Evolutionary conservation across 1,139 yeast species (phyloP).

Genomic region (Nakaseomyces sp.): DNA sequence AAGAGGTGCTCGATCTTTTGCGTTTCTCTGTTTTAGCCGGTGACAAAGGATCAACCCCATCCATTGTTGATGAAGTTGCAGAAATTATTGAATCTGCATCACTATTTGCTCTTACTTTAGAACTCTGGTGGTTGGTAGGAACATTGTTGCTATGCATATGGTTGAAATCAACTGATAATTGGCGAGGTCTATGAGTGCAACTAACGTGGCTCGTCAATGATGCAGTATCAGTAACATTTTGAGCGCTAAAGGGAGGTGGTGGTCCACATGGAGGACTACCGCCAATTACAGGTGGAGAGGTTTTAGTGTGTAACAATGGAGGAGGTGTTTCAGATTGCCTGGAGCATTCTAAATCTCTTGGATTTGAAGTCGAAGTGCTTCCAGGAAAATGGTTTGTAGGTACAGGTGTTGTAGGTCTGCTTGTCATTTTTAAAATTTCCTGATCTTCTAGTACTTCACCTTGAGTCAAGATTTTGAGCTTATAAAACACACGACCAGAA

Average conservation of each 20-base stretch:
- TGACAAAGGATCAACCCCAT: neutral
- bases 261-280: neutral
- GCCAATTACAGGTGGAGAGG: neutral
- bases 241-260: constrained; percentile 1
- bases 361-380: neutral
- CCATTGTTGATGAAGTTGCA: neutral
- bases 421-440: neutral
- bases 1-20: neutral
- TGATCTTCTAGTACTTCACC: constrained; percentile 1
- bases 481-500: constrained; percentile 20
- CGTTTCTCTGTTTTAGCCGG: neutral
- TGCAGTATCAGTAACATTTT: neutral
- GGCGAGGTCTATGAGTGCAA: neutral
- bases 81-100: neutral
- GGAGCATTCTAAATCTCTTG: neutral
- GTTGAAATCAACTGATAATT: neutral
- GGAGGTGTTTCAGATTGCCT: neutral
- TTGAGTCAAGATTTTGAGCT: neutral
- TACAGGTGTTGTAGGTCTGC: neutral
- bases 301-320: neutral
- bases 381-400: neutral
- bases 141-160: constrained; percentile 2
- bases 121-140: neutral
- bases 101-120: neutral
- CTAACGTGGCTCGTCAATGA: neutral